Evolutionary conservation across 192 early-diverging fungal genomes (phyloP), one percentile per base, ranked within the genome.

Genomic region (Umbelopsis isabellina): DNA sequence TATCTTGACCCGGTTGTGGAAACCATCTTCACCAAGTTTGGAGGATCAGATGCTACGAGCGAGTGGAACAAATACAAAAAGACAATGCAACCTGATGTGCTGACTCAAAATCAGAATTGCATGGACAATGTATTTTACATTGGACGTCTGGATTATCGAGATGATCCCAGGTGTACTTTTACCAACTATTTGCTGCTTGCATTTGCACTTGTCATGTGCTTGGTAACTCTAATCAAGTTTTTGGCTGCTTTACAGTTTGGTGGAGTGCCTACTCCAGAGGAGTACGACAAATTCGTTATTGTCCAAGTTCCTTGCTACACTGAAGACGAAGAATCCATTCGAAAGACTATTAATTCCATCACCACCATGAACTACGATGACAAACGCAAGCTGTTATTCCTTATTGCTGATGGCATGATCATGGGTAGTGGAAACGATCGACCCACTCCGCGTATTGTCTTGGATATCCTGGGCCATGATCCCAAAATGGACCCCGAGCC

Each of bases 141-240:
- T 16, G 97, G 95, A 64, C 71, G 82, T 49, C 51, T 97, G 37
- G 96, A 98, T 73, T 90, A 89, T 44, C 87, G 95, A 25, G 81
- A 92, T 55, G 84, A 86, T n/a, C 78, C 93, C 66, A 76, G 83
- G 55, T 97, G 95, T 74, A 83, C 82, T 64, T 89, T 96, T 77
- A 91, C 91, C 37, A 93, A 94, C 78, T 97, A 94, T 71, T 80
- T 97, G 68, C 79, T 97, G 65, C 80, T 96, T 67, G 89, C 87
- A 7, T 89, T 92, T 22, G 89, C 93, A 1, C 73, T 84, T 18
- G 52, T 97, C n/a, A 79, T 97, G 67, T 90, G 91, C 15, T 64
- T 87, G 35, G 93, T 98, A 25, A 83, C 92, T 50, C 72, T 90
- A 46, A 82, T 90, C 79, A 92, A 92, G 79, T 92, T 93, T 71